Percentiles rank a stretch among this genome's conserved stretches.
Evolutionary conservation across 2,329 filamentous ascomycete genomes (phyloP).

Genomic region (Talaromyces sp.): DNA sequence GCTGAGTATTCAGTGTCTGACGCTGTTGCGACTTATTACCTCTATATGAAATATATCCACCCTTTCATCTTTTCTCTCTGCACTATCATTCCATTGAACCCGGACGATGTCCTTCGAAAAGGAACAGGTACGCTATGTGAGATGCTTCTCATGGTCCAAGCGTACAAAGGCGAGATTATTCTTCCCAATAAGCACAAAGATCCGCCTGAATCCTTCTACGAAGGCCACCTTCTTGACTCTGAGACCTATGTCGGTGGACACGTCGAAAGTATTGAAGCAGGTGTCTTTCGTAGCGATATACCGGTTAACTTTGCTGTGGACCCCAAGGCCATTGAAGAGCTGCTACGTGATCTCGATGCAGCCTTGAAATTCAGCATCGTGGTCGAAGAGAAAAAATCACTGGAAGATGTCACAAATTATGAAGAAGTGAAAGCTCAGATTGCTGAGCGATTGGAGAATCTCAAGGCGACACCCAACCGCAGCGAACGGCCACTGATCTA

Average conservation of each 20-base stretch:
- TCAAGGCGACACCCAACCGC: conserved; percentile 81
- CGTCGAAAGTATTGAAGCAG: conserved; percentile 98
- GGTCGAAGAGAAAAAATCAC: conserved; percentile 76
- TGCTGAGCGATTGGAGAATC: conserved; percentile 61
- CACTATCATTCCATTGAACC: conserved; percentile 88
- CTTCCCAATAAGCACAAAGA: conserved; percentile 94
- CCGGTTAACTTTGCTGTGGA: conserved; percentile 94
- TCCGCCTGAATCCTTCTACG: conserved; percentile 90
- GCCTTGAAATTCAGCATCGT: conserved; percentile 84
- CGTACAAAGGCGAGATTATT: conserved; percentile 86
- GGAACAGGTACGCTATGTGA: conserved; percentile 98
- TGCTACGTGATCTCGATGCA: conserved; percentile 79
- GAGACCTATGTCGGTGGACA: conserved; percentile 98
- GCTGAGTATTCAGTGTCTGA: conserved; percentile 99
- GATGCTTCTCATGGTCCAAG: conserved; percentile 99
- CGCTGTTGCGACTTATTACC: conserved; percentile 95
- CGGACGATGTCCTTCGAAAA: conserved; percentile 89
- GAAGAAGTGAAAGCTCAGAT: conserved; percentile 84
- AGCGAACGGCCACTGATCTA: conserved; percentile 88
- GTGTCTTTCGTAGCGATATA: conserved; percentile 94
- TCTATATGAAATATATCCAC: conserved; percentile 99
- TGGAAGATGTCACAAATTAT: conserved; percentile 78
- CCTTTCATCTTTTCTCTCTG: conserved; percentile 98
- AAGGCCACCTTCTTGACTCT: conserved; percentile 91
- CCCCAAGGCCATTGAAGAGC: conserved; percentile 80